Base-by-base conservation (phyloP, 495 filamentous ascomycete genomes). In the Daldinia loculata region DNA sequence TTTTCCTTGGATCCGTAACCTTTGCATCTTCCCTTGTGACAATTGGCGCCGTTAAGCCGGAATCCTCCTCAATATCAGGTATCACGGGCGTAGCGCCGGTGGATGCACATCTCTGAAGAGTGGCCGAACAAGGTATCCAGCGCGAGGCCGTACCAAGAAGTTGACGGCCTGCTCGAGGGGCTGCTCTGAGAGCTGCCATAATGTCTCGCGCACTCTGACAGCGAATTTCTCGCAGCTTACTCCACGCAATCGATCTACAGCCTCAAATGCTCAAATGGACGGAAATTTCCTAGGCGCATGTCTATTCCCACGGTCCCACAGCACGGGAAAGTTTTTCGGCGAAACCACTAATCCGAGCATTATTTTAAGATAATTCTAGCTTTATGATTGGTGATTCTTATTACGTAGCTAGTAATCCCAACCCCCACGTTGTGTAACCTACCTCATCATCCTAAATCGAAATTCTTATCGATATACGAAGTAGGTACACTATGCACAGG, bases 1-100 rank as follows among this genome's bases (percentile, higher is more conserved):
- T 77, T 77, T 80, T 83, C 62, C 80, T 78, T 22, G 82, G 82
- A 60, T 78, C 78, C 27, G 78, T 77, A 3, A 77, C 56, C 22
- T 72, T 73, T 61, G 80, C 73, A 52, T 77, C 78, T 7, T 80
- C 78, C 34, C 67, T 73, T 26, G 57, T 66, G 34, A 81, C 66
- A 41, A 79, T 67, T 48, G 80, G 79, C 24, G 68, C 19, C 6
- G 48, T 64, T 57, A 84, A 65, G 19, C 76, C 75, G 59, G 81
- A 80, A 29, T 78, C 69, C n/a, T 67, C 50, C 63, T 83, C 82
- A 59, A 84, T 77, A 55, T 83, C 81, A 58, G 56, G 52, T 55
- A 80, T 74, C 11, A 12, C 65, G 4, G 78, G 68, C 15, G 65
- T 34, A 64, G 78, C 75, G 48, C 77, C 75, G 38, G 82, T 79